Percentiles rank a stretch among this genome's conserved stretches.
phyloP scores from a whole-genome alignment of 495 filamentous ascomycete species.

The Aspergillus cavernicola region DNA sequence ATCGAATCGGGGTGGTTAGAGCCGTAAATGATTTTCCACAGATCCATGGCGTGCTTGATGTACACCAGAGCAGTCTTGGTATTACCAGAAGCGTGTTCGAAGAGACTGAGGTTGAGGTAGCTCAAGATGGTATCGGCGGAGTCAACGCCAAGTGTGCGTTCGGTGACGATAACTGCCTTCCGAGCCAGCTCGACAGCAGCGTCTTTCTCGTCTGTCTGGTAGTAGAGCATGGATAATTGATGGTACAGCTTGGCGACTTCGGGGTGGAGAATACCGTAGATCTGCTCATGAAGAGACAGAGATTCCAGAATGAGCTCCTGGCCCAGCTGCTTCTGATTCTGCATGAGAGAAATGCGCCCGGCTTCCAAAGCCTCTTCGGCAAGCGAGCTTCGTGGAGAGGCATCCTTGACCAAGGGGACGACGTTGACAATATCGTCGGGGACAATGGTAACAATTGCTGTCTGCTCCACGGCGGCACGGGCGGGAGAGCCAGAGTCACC shows the following conservation, averaged over 20 bases:
- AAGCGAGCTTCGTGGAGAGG: slow-evolving; percentile 78
- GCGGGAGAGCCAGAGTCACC: slow-evolving; percentile 50
- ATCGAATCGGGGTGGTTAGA: slow-evolving; percentile 92
- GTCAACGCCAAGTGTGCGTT: slow-evolving; percentile 92
- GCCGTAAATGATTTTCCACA: slow-evolving; percentile 98
- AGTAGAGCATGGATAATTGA: slow-evolving; percentile 90
- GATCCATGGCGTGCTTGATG: slow-evolving; percentile 85
- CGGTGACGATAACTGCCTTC: slow-evolving; percentile 93
- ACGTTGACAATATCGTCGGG: slow-evolving; percentile 87
- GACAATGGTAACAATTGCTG: slow-evolving; percentile 57
- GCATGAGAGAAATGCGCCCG: slow-evolving; percentile 88
- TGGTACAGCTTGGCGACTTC: slow-evolving; percentile 96
- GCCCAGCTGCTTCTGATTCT: slow-evolving; percentile 91
- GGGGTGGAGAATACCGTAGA: slow-evolving; percentile 95
- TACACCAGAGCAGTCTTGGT: slow-evolving; percentile 79
- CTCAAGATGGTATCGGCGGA: slow-evolving; percentile 87
- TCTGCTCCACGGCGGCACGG: slow-evolving; percentile 33
- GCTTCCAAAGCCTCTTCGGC: slow-evolving; percentile 96
- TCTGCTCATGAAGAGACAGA: slow-evolving; percentile 94
- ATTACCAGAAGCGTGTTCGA: slow-evolving; percentile 87
- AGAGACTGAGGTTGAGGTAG: slow-evolving; percentile 95
- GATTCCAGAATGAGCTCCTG: slow-evolving; percentile 95
- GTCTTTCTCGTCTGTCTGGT: slow-evolving; percentile 91
- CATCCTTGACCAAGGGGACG: slow-evolving; percentile 91
- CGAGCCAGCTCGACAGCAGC: slow-evolving; percentile 91